These are phyloP conservation scores for Polyplosphaeria fusca DNA, from an alignment of 495 filamentous ascomycete genomes.

Conservation along the genomic window DNA sequence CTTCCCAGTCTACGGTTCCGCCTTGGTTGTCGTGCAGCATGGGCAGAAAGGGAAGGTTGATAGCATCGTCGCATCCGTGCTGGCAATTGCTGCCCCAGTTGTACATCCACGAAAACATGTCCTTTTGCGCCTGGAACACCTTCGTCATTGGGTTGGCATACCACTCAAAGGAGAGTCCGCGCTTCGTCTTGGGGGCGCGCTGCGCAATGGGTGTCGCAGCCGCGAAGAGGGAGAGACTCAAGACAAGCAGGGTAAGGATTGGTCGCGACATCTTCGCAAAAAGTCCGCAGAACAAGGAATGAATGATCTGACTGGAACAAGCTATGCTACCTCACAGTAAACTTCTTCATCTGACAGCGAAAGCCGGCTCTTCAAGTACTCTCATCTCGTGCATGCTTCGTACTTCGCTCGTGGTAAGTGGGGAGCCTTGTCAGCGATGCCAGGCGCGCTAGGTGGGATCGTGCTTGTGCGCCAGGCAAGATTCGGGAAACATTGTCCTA, in stretches of 20 bases:
- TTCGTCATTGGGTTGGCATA: background rate
- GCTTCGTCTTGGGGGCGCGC: background rate
- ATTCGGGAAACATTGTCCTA: too few species aligned
- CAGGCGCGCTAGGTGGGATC: too few species aligned
- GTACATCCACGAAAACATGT: conserved; percentile 17
- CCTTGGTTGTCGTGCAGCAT: conserved; percentile 3
- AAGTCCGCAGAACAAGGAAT: too few species aligned
- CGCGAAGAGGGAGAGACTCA: background rate
- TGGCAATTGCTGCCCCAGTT: background rate
- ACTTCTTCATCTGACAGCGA: too few species aligned
- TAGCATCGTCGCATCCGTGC: too few species aligned
- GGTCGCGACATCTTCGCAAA: background rate
- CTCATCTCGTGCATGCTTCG: too few species aligned
- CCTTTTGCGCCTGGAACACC: background rate
- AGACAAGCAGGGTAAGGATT: background rate
- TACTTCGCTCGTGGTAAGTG: too few species aligned
- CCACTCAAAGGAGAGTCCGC: conserved; percentile 25
- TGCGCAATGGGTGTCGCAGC: background rate
- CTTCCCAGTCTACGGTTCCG: background rate
- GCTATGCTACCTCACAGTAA: too few species aligned
- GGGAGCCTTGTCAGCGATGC: too few species aligned
- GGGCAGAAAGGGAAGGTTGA: conserved; percentile 12
- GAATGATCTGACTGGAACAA: too few species aligned
- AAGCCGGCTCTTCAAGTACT: too few species aligned
- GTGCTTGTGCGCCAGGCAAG: too few species aligned